A percentile compares a stretch with the other conserved stretches of the same genome.
phyloP scores from a whole-genome alignment of 192 early-diverging fungal species.

The Gigaspora rosea region DNA sequence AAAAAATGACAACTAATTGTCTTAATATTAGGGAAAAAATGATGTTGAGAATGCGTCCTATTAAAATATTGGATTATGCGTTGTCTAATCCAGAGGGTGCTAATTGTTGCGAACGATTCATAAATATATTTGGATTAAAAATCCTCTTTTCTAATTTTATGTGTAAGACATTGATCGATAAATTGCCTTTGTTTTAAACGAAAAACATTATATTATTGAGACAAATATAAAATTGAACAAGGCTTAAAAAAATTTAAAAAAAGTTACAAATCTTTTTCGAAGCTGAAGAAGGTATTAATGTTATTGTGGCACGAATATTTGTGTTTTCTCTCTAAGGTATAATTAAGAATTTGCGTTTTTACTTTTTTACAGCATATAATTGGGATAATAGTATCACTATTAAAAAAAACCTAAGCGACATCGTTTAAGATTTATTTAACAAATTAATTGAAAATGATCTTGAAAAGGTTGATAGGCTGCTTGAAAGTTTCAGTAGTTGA shows the following conservation, averaged over 20 bases:
- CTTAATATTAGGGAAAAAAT: slow-evolving; percentile 62
- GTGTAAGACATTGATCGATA: slow-evolving; percentile 53
- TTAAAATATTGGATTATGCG: slow-evolving; percentile 86
- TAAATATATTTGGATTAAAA: slow-evolving; percentile 82
- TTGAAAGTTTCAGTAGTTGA: slow-evolving; percentile 68
- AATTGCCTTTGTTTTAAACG: background rate
- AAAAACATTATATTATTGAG: background rate
- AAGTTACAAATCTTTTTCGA: slow-evolving; percentile 76
- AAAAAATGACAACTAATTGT: background rate
- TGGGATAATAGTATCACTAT: too few relatives aligned
- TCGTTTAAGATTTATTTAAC: slow-evolving; percentile 68
- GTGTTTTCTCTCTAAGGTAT: background rate
- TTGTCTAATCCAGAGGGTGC: slow-evolving; percentile 56
- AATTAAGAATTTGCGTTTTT: too few relatives aligned
- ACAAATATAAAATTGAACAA: slow-evolving; percentile 33
- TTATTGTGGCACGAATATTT: background rate
- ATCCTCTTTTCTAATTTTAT: slow-evolving; percentile 85
- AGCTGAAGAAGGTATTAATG: slow-evolving; percentile 64
- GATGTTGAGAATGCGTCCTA: slow-evolving; percentile 75
- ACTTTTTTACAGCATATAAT: too few relatives aligned
- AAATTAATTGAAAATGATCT: slow-evolving; percentile 85
- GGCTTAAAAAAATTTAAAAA: slow-evolving; percentile 78
- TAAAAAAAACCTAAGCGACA: slow-evolving; percentile 13
- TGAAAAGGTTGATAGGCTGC: slow-evolving; percentile 79
- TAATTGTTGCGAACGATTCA: slow-evolving; percentile 68